Conservation (phyloP, 2,329 filamentous ascomycete genomes). For the Dryadomyces quercus-mongolicae region DNA sequence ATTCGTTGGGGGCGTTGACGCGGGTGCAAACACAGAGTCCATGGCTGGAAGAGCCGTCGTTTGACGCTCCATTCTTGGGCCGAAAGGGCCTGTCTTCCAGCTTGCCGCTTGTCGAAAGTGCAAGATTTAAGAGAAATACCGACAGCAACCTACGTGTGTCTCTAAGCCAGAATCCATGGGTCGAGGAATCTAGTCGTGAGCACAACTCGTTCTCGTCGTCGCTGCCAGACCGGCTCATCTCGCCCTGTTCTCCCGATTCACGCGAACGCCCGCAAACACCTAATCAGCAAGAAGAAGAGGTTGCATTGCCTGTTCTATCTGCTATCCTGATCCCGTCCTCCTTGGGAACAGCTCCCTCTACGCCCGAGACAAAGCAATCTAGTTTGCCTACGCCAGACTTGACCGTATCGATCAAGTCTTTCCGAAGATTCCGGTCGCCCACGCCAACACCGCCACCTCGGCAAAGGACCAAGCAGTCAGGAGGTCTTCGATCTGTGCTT, state of each 20-base stretch:
- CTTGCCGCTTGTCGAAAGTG: background rate
- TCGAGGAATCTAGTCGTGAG: background rate
- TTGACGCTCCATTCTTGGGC: background rate
- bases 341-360: conserved; percentile 14
- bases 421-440: conserved; percentile 38
- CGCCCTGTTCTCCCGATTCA: background rate
- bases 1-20: background rate
- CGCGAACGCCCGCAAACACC: background rate
- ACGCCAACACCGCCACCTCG: conserved; percentile 26
- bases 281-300: background rate
- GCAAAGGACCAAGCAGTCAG: conserved; percentile 6
- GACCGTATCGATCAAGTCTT: conserved; percentile 36
- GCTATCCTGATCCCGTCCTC: background rate
- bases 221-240: background rate
- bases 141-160: background rate
- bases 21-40: conserved; percentile 1
- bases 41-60: conserved; percentile 1
- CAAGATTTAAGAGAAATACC: background rate
- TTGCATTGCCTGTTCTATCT: too few species aligned
- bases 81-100: background rate
- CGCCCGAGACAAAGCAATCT: conserved; percentile 16
- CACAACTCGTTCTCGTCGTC: background rate
- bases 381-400: conserved; percentile 31
- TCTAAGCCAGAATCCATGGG: conserved; percentile 10
- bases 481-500: conserved; percentile 6